These are phyloP conservation scores for Tillandsia leiboldiana DNA, from an alignment of 176 grass and related monocot genomes.

Conservation along the genomic window DNA sequence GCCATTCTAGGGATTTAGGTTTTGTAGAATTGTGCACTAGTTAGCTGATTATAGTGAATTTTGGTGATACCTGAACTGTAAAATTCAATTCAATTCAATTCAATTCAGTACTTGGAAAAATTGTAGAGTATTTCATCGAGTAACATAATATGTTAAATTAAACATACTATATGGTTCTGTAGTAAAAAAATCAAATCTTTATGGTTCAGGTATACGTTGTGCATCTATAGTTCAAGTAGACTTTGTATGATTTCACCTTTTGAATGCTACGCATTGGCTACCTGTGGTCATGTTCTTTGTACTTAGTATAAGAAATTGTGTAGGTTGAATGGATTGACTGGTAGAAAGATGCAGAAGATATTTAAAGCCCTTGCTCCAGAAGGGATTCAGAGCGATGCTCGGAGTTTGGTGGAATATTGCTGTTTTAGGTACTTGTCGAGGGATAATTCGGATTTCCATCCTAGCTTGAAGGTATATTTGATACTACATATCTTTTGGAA, in stretches of 20 bases:
- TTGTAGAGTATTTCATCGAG: too few relatives aligned
- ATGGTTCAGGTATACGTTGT: too few relatives aligned
- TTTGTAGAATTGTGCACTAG: slow-evolving; percentile 4
- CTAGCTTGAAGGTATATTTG: slow-evolving; percentile 66
- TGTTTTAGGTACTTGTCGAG: slow-evolving; percentile 89
- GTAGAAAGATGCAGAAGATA: slow-evolving; percentile 66
- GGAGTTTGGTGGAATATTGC: slow-evolving; percentile 86
- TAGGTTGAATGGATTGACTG: slow-evolving; percentile 84
- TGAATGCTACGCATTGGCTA: too few relatives aligned
- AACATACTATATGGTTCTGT: too few relatives aligned
- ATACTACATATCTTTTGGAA: slow-evolving; percentile 20
- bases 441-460: slow-evolving; percentile 77
- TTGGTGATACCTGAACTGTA: too few relatives aligned
- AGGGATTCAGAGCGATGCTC: slow-evolving; percentile 45
- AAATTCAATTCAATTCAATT: too few relatives aligned
- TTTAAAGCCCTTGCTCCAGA: slow-evolving; percentile 66
- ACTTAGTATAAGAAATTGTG: slow-evolving; percentile 23
- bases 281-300: background rate
- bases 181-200: too few relatives aligned
- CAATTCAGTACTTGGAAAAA: too few relatives aligned
- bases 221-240: too few relatives aligned
- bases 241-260: slow-evolving; percentile 2
- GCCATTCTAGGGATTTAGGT: background rate
- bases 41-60: background rate
- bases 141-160: too few relatives aligned